Percentiles rank a stretch among this genome's conserved stretches.
phyloP scores from a whole-genome alignment of 371 early-diverging fungal species.

The Lichtheimia ramosa region DNA sequence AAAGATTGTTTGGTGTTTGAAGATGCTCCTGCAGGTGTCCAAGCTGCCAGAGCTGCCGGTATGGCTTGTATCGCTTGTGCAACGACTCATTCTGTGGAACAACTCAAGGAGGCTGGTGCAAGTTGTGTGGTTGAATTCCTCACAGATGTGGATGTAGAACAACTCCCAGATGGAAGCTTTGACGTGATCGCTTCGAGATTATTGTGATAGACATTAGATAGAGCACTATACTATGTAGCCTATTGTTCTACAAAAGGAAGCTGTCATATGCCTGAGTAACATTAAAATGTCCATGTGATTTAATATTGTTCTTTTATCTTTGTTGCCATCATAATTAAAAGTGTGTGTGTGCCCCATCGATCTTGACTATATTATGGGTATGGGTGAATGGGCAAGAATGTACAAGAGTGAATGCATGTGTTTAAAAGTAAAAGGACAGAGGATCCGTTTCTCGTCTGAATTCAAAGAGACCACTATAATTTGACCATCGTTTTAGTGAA shows the following conservation, averaged over 20 bases:
- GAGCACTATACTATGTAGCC: not conserved
- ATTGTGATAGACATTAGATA: slow-evolving; percentile 9
- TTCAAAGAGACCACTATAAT: slow-evolving; percentile 21
- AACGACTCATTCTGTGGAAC: slow-evolving; percentile 57
- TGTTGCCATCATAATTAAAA: too few relatives aligned
- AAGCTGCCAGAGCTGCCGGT: slow-evolving; percentile 58
- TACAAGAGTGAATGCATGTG: too few relatives aligned
- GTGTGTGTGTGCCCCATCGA: too few relatives aligned
- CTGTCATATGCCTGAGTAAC: too few relatives aligned
- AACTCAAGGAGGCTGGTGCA: slow-evolving; percentile 61
- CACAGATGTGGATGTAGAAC: slow-evolving; percentile 43
- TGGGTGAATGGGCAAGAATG: too few relatives aligned
- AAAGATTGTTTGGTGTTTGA: slow-evolving; percentile 69
- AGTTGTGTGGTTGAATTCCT: slow-evolving; percentile 50
- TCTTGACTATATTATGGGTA: too few relatives aligned
- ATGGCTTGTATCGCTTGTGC: slow-evolving; percentile 60
- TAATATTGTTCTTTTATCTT: too few relatives aligned
- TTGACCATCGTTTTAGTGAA: not conserved
- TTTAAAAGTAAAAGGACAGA: slow-evolving; percentile 1
- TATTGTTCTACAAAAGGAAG: not conserved
- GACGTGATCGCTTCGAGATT: slow-evolving; percentile 20
- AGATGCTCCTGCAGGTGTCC: slow-evolving; percentile 66
- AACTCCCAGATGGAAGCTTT: slow-evolving; percentile 36
- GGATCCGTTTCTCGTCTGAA: slow-evolving; percentile 20
- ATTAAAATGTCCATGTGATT: too few relatives aligned